phyloP scores from a whole-genome alignment of 2,329 filamentous ascomycete species.

The Cryphonectria japonica region DNA sequence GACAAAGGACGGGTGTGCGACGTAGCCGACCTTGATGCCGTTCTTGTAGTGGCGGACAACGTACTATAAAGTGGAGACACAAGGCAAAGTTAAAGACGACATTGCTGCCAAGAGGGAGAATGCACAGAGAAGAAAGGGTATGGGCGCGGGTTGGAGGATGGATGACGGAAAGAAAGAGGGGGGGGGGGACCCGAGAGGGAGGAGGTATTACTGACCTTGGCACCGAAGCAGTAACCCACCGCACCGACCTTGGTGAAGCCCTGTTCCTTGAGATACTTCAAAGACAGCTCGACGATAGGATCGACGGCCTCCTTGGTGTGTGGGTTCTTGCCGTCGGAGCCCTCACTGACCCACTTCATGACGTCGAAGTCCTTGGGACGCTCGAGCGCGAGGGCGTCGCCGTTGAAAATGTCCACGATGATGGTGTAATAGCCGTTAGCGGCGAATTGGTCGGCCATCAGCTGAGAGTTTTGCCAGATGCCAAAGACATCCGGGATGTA shows the following conservation, averaged over 20 bases:
- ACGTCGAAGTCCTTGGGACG: constrained; percentile 48
- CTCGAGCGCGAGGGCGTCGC: constrained; percentile 62
- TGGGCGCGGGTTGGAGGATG: not conserved
- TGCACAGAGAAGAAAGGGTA: too few species aligned
- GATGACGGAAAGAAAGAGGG: not conserved
- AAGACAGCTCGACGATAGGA: constrained; percentile 51
- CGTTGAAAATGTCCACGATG: constrained; percentile 73
- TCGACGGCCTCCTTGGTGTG: constrained; percentile 51
- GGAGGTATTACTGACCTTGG: constrained; percentile 55
- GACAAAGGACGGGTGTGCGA: constrained; percentile 79
- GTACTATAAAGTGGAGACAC: constrained; percentile 52
- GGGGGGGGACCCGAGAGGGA: not conserved
- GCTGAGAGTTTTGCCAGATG: constrained; percentile 62
- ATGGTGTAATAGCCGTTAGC: constrained; percentile 72
- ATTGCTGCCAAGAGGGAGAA: not conserved
- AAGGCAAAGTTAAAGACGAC: not conserved
- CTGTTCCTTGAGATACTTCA: constrained; percentile 62
- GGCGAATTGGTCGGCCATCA: constrained; percentile 76
- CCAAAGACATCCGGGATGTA: constrained; percentile 54
- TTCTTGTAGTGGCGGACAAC: constrained; percentile 67
- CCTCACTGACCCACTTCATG: constrained; percentile 47
- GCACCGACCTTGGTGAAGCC: constrained; percentile 64
- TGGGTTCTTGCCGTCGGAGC: constrained; percentile 52
- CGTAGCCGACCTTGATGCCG: constrained; percentile 71
- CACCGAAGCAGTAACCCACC: constrained; percentile 77